Conservation (phyloP, 805 yeast species). For the Lipomyces chichibuensis region DNA sequence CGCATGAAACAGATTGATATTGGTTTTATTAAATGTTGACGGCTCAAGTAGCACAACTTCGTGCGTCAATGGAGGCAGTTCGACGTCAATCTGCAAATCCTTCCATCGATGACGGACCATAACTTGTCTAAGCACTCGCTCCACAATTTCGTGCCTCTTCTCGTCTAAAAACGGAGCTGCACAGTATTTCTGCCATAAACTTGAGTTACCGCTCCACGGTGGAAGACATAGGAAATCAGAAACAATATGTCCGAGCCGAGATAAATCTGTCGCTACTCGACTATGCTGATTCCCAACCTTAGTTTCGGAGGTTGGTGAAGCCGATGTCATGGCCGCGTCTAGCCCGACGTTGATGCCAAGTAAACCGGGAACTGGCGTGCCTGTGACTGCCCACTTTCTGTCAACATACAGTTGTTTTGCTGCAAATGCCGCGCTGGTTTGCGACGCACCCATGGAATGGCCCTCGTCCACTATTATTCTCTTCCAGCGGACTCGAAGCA, state of each 20-base stretch:
- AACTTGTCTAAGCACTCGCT: slow-evolving; percentile 51
- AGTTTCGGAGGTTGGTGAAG: slow-evolving; percentile 25
- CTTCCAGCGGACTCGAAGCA: slow-evolving; percentile 62
- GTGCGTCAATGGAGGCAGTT: slow-evolving; percentile 62
- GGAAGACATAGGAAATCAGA: slow-evolving; percentile 59
- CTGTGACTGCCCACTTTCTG: slow-evolving; percentile 73
- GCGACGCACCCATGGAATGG: slow-evolving; percentile 60
- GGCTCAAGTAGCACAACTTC: slow-evolving; percentile 63
- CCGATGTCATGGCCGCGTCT: slow-evolving; percentile 51
- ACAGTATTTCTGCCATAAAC: slow-evolving; percentile 53
- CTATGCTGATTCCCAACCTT: slow-evolving; percentile 29
- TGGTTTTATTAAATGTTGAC: slow-evolving; percentile 61
- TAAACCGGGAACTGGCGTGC: slow-evolving; percentile 75
- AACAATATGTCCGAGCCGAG: slow-evolving; percentile 57
- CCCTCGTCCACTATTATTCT: slow-evolving; percentile 77
- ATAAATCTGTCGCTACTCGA: slow-evolving; percentile 50
- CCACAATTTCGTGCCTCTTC: slow-evolving; percentile 39
- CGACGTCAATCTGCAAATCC: slow-evolving; percentile 59
- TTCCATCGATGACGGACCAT: slow-evolving; percentile 60
- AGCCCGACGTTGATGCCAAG: slow-evolving; percentile 49
- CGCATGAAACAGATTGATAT: slow-evolving; percentile 66
- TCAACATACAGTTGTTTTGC: slow-evolving; percentile 58
- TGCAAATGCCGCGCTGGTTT: slow-evolving; percentile 54
- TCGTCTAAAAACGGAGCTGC: slow-evolving; percentile 54
- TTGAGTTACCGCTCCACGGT: slow-evolving; percentile 57